Percentiles rank a stretch among this genome's conserved stretches.
These are phyloP conservation scores for Noccaea bulbosa DNA, from an alignment of 345 rosid genomes.

Conservation along the genomic window DNA sequence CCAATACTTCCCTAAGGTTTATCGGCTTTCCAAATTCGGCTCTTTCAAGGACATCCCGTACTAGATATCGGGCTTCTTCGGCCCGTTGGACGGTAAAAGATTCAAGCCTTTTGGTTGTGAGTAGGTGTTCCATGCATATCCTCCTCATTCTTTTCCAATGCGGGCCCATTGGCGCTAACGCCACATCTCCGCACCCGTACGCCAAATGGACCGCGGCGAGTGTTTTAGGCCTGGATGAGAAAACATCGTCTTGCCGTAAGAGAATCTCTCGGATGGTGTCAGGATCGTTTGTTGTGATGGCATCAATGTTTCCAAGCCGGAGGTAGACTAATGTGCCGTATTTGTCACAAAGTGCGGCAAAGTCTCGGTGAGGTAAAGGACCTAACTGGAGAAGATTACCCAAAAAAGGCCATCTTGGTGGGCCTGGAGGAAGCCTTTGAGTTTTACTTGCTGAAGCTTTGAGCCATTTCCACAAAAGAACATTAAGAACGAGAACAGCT, in stretches of 20 bases:
- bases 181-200: constrained; percentile 76
- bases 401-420: constrained; percentile 69
- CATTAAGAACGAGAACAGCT: constrained; percentile 29
- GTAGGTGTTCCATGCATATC: constrained; percentile 49
- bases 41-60: constrained; percentile 46
- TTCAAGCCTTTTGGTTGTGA: constrained; percentile 46
- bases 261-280: constrained; percentile 70
- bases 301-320: constrained; percentile 67
- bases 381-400: constrained; percentile 90
- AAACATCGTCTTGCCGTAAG: constrained; percentile 72
- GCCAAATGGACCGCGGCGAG: constrained; percentile 80
- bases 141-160: constrained; percentile 51
- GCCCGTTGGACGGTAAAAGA: constrained; percentile 33
- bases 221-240: constrained; percentile 82
- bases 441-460: constrained; percentile 23
- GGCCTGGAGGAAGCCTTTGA: constrained; percentile 78
- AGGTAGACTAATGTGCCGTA: constrained; percentile 88
- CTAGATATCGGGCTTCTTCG: constrained; percentile 40
- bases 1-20: constrained; percentile 74
- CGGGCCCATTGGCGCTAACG: constrained; percentile 78
- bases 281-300: constrained; percentile 85
- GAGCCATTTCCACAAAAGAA: constrained; percentile 42
- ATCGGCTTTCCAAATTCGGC: constrained; percentile 49
- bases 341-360: constrained; percentile 62
- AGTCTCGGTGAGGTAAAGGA: constrained; percentile 72